Conservation (phyloP, 495 filamentous ascomycete species). For the Hypoxylon trugodes region DNA sequence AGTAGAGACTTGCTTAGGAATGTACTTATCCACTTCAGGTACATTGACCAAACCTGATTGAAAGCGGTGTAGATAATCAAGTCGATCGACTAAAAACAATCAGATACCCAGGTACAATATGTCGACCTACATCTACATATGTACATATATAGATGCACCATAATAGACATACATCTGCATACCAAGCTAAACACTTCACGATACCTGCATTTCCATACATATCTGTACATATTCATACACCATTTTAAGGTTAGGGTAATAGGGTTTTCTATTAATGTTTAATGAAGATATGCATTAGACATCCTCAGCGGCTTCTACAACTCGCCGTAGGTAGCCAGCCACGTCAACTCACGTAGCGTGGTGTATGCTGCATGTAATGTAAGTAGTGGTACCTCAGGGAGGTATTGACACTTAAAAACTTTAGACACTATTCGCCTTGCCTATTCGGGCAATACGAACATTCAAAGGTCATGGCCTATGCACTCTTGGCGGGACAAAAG, state of each 20-base stretch:
- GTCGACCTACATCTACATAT: constrained; percentile 3
- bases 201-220: no score
- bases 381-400: constrained; percentile 17
- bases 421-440: constrained; percentile 23
- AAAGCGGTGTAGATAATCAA: constrained; percentile 36
- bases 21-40: constrained; percentile 1
- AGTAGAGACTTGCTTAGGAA: constrained; percentile 1
- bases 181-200: no score
- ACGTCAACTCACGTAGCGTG: constrained; percentile 36
- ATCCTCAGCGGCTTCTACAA: constrained; percentile 16
- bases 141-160: no score
- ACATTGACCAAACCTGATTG: constrained; percentile 21
- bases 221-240: constrained; percentile 4
- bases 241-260: constrained; percentile 2
- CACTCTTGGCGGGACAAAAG: no score
- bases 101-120: constrained; percentile 10
- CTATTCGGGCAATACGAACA: constrained; percentile 29
- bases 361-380: constrained; percentile 28
- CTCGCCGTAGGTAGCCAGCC: constrained; percentile 30
- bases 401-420: background rate
- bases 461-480: background rate
- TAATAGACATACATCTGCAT: no score
- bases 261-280: constrained; percentile 14
- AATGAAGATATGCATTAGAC: constrained; percentile 19
- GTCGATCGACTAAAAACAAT: constrained; percentile 11